Evolutionary conservation across 306 rosid genomes (phyloP).

Genomic region (Coriaria nepalensis): DNA sequence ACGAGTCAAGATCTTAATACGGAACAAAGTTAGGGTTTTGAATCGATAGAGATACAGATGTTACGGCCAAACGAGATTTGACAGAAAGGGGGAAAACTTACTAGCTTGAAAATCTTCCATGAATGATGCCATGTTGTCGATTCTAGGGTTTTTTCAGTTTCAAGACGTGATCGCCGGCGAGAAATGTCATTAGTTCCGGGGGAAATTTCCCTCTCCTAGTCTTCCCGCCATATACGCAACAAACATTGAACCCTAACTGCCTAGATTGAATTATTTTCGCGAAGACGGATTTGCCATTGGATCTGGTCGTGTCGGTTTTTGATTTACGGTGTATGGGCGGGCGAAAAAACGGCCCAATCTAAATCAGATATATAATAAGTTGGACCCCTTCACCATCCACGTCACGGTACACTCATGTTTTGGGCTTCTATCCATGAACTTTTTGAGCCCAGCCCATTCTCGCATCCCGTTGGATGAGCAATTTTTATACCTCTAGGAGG

Average conservation of each 20-base stretch:
- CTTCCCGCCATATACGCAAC: slow-evolving; percentile 16
- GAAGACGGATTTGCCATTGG: slow-evolving; percentile 10
- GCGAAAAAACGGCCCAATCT: background rate
- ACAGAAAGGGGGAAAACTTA: slow-evolving; percentile 15
- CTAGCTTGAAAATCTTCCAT: slow-evolving; percentile 83
- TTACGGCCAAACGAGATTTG: background rate
- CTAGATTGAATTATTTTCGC: slow-evolving; percentile 5
- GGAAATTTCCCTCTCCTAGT: slow-evolving; percentile 5
- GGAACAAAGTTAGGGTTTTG: slow-evolving; percentile 4
- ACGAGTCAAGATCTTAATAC: slow-evolving; percentile 58
- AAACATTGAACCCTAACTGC: slow-evolving; percentile 5
- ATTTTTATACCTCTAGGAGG: too few species aligned
- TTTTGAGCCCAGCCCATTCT: too few species aligned
- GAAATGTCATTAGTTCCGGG: slow-evolving; percentile 1
- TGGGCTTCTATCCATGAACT: too few species aligned
- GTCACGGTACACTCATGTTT: too few species aligned
- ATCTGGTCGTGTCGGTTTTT: too few species aligned
- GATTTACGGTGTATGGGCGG: too few species aligned
- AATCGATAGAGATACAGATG: background rate
- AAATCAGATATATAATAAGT: too few species aligned
- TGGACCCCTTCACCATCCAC: too few species aligned
- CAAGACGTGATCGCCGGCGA: background rate
- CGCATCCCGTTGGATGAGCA: too few species aligned
- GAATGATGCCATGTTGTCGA: slow-evolving; percentile 21
- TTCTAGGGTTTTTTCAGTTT: background rate